A percentile compares a stretch with the other conserved stretches of the same genome.
phyloP scores from a whole-genome alignment of 1,284 basidiomycete species.

The Apiotrichum akiyoshidainum region DNA sequence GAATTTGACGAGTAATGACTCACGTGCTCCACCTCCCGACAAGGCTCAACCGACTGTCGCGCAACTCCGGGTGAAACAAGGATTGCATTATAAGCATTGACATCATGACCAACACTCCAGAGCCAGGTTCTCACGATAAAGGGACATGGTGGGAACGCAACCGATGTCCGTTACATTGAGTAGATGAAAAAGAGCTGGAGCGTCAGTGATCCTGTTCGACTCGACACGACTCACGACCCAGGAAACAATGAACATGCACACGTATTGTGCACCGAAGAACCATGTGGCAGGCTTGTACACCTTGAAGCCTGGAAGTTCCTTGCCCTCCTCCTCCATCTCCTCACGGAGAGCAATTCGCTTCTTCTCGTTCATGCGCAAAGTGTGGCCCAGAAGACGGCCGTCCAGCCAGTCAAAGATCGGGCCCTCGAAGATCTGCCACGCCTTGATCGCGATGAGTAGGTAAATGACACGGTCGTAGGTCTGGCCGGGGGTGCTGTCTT shows the following conservation, averaged over 20 bases:
- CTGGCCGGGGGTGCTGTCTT: conserved; percentile 35
- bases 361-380: conserved; percentile 34
- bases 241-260: conserved; percentile 19
- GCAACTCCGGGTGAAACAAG: too few relatives aligned
- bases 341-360: conserved; percentile 25
- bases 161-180: background rate
- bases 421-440: conserved; percentile 40
- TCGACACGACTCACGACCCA: conserved; percentile 10
- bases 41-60: too few relatives aligned
- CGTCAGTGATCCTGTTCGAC: conserved; percentile 4
- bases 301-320: conserved; percentile 15
- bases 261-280: conserved; percentile 15
- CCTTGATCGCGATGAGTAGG: conserved; percentile 48
- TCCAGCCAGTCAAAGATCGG: conserved; percentile 31
- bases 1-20: too few relatives aligned
- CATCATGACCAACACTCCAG: too few relatives aligned
- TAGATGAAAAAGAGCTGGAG: conserved; percentile 12
- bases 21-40: too few relatives aligned
- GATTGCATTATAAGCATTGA: too few relatives aligned
- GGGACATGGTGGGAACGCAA: too few relatives aligned
- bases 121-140: too few relatives aligned
- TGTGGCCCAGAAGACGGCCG: conserved; percentile 27
- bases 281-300: conserved; percentile 10
- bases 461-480: conserved; percentile 45
- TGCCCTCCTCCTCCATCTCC: conserved; percentile 15